These are phyloP conservation scores for Crithidia brevicula DNA, from an alignment of 208 protist genomes.

Conservation along the genomic window DNA sequence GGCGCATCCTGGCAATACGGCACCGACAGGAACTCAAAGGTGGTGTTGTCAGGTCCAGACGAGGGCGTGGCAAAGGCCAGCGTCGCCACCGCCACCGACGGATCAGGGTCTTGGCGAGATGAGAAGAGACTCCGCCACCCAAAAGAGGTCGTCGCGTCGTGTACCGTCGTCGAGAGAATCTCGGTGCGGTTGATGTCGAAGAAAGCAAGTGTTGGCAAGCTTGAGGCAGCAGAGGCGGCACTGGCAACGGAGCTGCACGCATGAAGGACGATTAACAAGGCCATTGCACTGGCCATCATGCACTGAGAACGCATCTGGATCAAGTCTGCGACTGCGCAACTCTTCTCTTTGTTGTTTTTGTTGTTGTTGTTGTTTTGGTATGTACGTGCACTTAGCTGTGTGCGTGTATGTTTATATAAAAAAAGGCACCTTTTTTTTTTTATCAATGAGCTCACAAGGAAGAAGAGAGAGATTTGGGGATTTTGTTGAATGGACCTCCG, in stretches of 20 bases:
- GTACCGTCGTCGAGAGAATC: constrained; percentile 17
- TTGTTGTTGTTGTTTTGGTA: too few relatives aligned
- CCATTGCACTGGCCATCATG: neutral
- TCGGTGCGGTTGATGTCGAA: constrained; percentile 32
- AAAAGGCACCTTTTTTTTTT: too few relatives aligned
- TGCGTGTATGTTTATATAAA: too few relatives aligned
- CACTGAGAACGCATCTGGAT: too few relatives aligned
- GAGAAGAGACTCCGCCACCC: constrained; percentile 28
- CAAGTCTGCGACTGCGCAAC: too few relatives aligned
- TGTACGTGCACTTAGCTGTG: too few relatives aligned
- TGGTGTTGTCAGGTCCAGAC: neutral
- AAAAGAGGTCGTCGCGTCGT: constrained; percentile 1
- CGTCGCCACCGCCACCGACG: constrained; percentile 15
- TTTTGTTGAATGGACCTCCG: too few relatives aligned
- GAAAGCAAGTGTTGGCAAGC: constrained; percentile 11
- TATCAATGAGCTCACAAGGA: too few relatives aligned
- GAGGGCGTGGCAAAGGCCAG: constrained; percentile 13
- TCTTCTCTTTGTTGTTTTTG: too few relatives aligned
- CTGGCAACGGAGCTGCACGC: neutral
- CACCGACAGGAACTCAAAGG: constrained; percentile 22
- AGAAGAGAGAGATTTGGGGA: too few relatives aligned
- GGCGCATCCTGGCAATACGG: constrained; percentile 20
- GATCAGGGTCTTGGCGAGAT: constrained; percentile 11
- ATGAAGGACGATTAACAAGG: neutral
- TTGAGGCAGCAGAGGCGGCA: neutral